A percentile compares a stretch with the other conserved stretches of the same genome.
Evolutionary conservation across 2,329 filamentous ascomycete species (phyloP).

Genomic region (Dothideomycetes sp.): DNA sequence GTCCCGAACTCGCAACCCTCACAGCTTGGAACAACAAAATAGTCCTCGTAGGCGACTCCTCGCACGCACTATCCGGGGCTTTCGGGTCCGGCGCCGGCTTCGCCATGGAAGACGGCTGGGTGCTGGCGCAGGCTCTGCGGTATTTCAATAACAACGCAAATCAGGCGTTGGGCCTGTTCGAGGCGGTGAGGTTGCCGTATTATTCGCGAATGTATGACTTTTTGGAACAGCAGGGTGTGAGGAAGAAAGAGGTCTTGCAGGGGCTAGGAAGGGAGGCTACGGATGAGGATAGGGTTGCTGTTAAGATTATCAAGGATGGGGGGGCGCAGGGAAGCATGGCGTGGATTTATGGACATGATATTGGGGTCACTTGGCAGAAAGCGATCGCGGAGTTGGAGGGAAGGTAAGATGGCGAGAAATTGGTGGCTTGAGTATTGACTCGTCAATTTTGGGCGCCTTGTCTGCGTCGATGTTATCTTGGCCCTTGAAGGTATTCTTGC

Average conservation of each 20-base stretch:
- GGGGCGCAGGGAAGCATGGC: constrained; percentile 23
- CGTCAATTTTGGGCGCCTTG: too few relatives aligned
- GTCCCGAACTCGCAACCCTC: constrained; percentile 30
- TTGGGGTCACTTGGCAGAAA: constrained; percentile 12
- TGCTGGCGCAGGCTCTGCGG: constrained; percentile 26
- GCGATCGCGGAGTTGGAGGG: background rate
- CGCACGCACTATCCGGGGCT: constrained; percentile 26
- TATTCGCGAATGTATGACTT: constrained; percentile 29
- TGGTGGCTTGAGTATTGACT: too few relatives aligned
- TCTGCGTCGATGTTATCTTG: too few relatives aligned
- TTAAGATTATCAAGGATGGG: constrained; percentile 21
- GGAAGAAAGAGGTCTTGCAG: background rate
- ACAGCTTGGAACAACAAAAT: constrained; percentile 31
- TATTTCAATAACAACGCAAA: background rate
- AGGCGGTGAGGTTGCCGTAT: constrained; percentile 29
- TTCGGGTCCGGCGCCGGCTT: constrained; percentile 36
- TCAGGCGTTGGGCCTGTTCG: constrained; percentile 27
- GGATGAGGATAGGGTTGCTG: constrained; percentile 18
- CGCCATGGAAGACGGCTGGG: constrained; percentile 36
- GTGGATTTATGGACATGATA: constrained; percentile 34
- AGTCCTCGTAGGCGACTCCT: constrained; percentile 44
- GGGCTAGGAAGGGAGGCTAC: constrained; percentile 12
- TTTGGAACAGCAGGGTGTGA: constrained; percentile 14
- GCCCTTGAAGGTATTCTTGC: too few relatives aligned
- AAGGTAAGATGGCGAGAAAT: too few relatives aligned